A percentile compares a stretch with the other conserved stretches of the same genome.
Evolutionary conservation across 148 eudicot species (phyloP).

Genomic region (Chenopodium berlandieri): DNA sequence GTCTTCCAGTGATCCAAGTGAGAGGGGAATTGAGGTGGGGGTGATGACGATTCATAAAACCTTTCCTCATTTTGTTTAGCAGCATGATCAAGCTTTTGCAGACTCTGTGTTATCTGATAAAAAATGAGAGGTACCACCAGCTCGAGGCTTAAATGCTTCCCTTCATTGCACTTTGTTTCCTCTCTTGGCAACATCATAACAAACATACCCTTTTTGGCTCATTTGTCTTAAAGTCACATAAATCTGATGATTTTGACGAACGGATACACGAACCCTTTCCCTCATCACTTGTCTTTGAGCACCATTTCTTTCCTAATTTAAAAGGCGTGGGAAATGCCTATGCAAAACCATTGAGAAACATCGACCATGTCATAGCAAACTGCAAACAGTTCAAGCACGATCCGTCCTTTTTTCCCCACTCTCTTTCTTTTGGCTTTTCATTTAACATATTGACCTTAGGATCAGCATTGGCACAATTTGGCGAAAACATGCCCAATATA

Average conservation of each 20-base stretch:
- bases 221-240: constrained; percentile 36
- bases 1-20: constrained; percentile 57
- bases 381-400: constrained; percentile 69
- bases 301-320: constrained; percentile 48
- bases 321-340: constrained; percentile 62
- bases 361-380: constrained; percentile 71
- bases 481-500: constrained; percentile 48
- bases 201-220: constrained; percentile 34
- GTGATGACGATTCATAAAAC: constrained; percentile 27
- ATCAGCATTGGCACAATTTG: constrained; percentile 34
- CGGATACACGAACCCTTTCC: constrained; percentile 27
- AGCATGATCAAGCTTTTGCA: constrained; percentile 55
- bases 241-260: constrained; percentile 30
- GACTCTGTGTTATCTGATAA: constrained; percentile 60
- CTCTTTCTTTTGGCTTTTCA: constrained; percentile 43
- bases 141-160: constrained; percentile 56
- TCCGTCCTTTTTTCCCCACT: constrained; percentile 41
- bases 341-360: constrained; percentile 61
- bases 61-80: constrained; percentile 41
- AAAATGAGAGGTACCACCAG: constrained; percentile 53
- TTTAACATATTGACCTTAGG: constrained; percentile 29
- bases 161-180: constrained; percentile 37
- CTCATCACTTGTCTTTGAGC: constrained; percentile 40
- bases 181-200: constrained; percentile 35
- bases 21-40: constrained; percentile 30